Evolutionary conservation across 768 basidiomycete genomes (phyloP), one percentile per base, ranked within the genome.

Genomic region (Tricholomella constricta): DNA sequence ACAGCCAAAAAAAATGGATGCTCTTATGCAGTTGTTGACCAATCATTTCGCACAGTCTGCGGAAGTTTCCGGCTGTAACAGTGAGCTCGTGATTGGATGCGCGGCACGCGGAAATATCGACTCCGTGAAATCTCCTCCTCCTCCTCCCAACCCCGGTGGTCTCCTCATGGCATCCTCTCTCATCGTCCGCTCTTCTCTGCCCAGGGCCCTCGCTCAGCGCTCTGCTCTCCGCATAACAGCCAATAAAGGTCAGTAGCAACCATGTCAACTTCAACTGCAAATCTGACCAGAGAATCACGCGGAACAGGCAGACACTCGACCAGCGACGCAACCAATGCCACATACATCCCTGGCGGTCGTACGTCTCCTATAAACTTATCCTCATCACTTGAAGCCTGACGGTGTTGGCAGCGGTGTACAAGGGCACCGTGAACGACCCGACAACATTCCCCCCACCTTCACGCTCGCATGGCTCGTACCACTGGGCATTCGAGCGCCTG

Each of bases 401-500:
- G 25, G 14, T 42, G 6, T 6, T 35, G 14, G 25, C 57, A 92
- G 94, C 94, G 54, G 82, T 97, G 65, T 83, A 88, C 74, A 83
- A 84, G 68, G 97, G 96, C 45, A 90, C 92, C 26, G 94, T 94
- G 55, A 98, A 99, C 73, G 97, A 99, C 68, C 90, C 95, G 2
- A 94, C 91, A 2, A 75, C 85, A 8, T 98, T 96, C 77, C 95
- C 96, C 19, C 69, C 85, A 4, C 83, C 94, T 4, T 88, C 83
- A 54, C 87, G 82, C 65, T 70, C 82, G 1, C 90, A 95, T 62
- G 96, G 97, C 45, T 94, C 94, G 2, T 86, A 97, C 72, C 96
- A 86, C 69, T 86, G 84, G 85, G 86, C 94, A 1, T 98, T 98
- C 66, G 97, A 99, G 72, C 89, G 95, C 48, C 78, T 94, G 25